phyloP scores from a whole-genome alignment of 2,329 filamentous ascomycete genomes.

The Diaporthe sp. region DNA sequence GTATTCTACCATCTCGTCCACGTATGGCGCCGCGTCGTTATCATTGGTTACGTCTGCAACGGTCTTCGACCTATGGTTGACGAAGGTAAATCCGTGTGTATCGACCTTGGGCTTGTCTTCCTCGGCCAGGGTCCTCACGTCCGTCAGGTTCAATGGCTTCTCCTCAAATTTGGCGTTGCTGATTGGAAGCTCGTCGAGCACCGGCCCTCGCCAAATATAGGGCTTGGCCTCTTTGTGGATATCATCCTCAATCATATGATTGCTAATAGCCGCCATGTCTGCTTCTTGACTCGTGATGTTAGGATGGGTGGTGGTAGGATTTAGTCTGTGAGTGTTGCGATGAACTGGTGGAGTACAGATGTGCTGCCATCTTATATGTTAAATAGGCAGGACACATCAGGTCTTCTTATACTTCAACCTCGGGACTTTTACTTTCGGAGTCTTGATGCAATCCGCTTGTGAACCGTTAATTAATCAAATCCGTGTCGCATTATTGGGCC shows the following conservation, averaged over 20 bases:
- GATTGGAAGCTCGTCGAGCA: not conserved
- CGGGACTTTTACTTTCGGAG: not conserved
- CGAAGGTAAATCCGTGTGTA: constrained; percentile 21
- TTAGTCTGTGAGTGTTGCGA: not conserved
- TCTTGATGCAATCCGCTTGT: not conserved
- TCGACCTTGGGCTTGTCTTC: constrained; percentile 25
- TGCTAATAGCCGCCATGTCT: constrained; percentile 35
- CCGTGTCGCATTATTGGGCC: not conserved
- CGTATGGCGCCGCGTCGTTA: constrained; percentile 18
- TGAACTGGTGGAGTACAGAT: not conserved
- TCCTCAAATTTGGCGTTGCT: constrained; percentile 30
- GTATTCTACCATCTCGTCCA: constrained; percentile 15
- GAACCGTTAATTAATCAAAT: not conserved
- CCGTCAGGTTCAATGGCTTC: constrained; percentile 19
- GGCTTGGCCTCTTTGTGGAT: constrained; percentile 18
- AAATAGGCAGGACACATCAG: not conserved
- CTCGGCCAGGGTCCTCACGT: constrained; percentile 23
- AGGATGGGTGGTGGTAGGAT: no score
- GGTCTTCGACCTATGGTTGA: constrained; percentile 1
- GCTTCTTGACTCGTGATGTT: not conserved
- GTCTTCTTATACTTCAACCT: not conserved
- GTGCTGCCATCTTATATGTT: not conserved
- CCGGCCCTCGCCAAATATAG: constrained; percentile 7
- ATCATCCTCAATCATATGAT: constrained; percentile 17
- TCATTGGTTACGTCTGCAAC: constrained; percentile 13